Evolutionary conservation across 2,329 filamentous ascomycete genomes (phyloP), one percentile per base, ranked within the genome.

Genomic region (Colletotrichum spaethianum): DNA sequence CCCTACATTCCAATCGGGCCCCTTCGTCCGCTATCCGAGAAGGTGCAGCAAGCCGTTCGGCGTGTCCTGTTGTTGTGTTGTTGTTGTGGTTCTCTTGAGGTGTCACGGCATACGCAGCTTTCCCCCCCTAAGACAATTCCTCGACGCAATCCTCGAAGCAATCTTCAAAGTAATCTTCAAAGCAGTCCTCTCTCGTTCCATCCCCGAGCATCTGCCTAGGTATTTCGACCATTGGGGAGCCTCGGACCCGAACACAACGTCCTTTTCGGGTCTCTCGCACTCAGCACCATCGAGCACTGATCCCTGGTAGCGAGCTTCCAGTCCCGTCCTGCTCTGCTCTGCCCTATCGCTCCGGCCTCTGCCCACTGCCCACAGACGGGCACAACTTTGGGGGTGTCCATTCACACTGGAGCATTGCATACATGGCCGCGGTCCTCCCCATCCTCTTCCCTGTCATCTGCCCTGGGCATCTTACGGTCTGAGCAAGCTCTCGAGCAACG

Each of bases 81-180:
- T 63, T 42, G 52, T 55, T 55, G 36, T 59, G 52, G 16, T 26
- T 38, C 42, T 48, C 26, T 60, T 36, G 46, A 55, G 61, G 67
- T 71, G 60, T 28, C 61, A 73, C 70, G 38, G 38, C 70, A 71
- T 66, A 71, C 55, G 70, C 67, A 71, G 67, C 66, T 28, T 56
- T 44, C 57, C 50, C 59, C 38, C 38, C 53, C 28, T 33, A 4
- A 53, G 28, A 28, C 28, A 50, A 16, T n/a, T n/a, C n/a, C 14
- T 16, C 48, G 8, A 50, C 28, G 42, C 40, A 71, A 67, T 52
- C 57, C 61, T 42, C 56, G 31, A 52, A 9, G 50, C 36, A 53
- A 68, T 62, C 64, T 28, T 65, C 57, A 46, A 46, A 48, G 6
- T 55, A 38, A 68, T 61, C 31, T 42, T 33, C 4, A 4, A 28